A percentile compares a stretch with the other conserved stretches of the same genome.
Evolutionary conservation across 148 eudicot genomes (phyloP).

Genomic region (Camellia granthamiana): DNA sequence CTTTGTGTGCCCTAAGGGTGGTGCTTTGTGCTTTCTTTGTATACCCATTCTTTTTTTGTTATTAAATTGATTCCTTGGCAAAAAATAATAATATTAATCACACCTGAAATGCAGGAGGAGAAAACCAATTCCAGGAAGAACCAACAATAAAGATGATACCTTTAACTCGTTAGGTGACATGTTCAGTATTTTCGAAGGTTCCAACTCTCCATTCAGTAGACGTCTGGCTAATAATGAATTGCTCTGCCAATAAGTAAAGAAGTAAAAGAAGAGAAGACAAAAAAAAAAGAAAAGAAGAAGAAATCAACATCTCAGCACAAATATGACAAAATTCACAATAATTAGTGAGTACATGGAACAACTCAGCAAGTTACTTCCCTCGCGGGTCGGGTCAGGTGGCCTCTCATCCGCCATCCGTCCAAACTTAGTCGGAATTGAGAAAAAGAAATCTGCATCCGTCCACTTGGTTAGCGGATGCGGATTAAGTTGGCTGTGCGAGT

Average conservation of each 20-base stretch:
- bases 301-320: neutral
- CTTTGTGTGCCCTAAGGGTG: too few relatives aligned
- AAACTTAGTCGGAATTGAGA: too few relatives aligned
- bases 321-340: neutral
- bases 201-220: slow-evolving; percentile 72
- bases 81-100: neutral
- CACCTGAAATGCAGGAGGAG: neutral
- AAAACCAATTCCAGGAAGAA: neutral
- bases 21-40: too few relatives aligned
- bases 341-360: neutral
- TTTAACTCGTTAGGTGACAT: slow-evolving; percentile 87
- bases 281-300: neutral
- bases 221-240: slow-evolving; percentile 66
- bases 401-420: too few relatives aligned
- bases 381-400: too few relatives aligned
- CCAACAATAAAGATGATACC: slow-evolving; percentile 37
- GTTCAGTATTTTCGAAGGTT: slow-evolving; percentile 71
- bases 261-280: slow-evolving; percentile 4
- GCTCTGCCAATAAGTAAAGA: slow-evolving; percentile 36
- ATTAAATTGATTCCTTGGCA: too few relatives aligned
- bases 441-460: too few relatives aligned
- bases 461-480: too few relatives aligned
- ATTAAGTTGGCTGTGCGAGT: too few relatives aligned
- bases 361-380: too few relatives aligned
- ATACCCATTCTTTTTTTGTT: too few relatives aligned